These are phyloP conservation scores for Aspergillus conjunctus DNA, from an alignment of 495 filamentous ascomycete species.

Conservation along the genomic window DNA sequence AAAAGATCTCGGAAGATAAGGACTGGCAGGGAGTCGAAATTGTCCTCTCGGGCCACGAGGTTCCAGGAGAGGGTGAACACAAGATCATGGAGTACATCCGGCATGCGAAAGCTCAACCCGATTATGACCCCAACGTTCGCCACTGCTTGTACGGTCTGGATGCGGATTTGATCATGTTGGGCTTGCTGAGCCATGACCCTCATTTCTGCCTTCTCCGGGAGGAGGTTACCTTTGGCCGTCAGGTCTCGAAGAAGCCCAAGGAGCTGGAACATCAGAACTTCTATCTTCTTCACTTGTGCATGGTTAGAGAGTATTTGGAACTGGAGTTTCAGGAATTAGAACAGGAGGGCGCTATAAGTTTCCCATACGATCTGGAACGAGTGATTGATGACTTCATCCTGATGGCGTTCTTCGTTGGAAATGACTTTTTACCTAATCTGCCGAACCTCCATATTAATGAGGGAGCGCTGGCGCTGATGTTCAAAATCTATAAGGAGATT, in stretches of 20 bases:
- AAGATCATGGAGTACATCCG: slow-evolving; percentile 99
- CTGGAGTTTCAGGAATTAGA: slow-evolving; percentile 95
- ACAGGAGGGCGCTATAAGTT: slow-evolving; percentile 68
- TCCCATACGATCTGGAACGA: slow-evolving; percentile 91
- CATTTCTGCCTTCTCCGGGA: slow-evolving; percentile 97
- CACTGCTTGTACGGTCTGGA: slow-evolving; percentile 98
- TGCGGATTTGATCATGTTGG: slow-evolving; percentile 98
- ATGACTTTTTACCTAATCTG: slow-evolving; percentile 97
- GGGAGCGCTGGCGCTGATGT: slow-evolving; percentile 93
- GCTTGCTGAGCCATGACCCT: slow-evolving; percentile 93
- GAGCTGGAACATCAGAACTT: slow-evolving; percentile 99
- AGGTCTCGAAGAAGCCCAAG: slow-evolving; percentile 82
- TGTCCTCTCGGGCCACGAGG: slow-evolving; percentile 95
- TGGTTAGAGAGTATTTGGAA: slow-evolving; percentile 96
- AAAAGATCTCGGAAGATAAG: slow-evolving; percentile 94
- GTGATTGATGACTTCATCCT: slow-evolving; percentile 99
- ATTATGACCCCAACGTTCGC: slow-evolving; percentile 92
- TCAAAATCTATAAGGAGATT: slow-evolving; percentile 90
- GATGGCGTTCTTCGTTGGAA: slow-evolving; percentile 99
- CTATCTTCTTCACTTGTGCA: slow-evolving; percentile 94
- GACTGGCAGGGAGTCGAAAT: slow-evolving; percentile 98
- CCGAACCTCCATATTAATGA: slow-evolving; percentile 98
- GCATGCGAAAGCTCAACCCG: slow-evolving; percentile 88
- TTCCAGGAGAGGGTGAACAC: slow-evolving; percentile 98
- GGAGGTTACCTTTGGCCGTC: slow-evolving; percentile 94